phyloP scores from a whole-genome alignment of 1,284 basidiomycete species.

The Somion occarium region DNA sequence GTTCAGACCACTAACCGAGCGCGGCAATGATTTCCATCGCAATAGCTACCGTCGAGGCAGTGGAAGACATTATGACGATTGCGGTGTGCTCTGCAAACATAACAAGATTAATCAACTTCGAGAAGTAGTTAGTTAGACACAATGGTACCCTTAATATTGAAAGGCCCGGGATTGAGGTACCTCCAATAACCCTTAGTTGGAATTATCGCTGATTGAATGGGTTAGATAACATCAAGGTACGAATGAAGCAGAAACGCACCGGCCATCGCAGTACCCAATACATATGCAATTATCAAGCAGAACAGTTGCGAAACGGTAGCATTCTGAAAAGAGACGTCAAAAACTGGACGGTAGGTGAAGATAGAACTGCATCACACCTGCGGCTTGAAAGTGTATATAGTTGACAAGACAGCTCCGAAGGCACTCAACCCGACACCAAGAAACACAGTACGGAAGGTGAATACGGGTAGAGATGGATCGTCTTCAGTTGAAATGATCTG shows the following conservation, averaged over 20 bases:
- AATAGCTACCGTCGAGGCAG: conserved; percentile 59
- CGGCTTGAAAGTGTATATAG: conserved; percentile 65
- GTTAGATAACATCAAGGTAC: conserved; percentile 24
- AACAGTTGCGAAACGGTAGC: conserved; percentile 50
- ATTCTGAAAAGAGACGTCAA: conserved; percentile 39
- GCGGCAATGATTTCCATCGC: conserved; percentile 66
- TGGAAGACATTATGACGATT: conserved; percentile 65
- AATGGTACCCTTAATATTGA: conserved; percentile 47
- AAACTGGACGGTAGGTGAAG: too few species aligned
- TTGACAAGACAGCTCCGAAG: conserved; percentile 52
- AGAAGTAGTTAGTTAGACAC: background rate
- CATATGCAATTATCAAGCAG: conserved; percentile 58
- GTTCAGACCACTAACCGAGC: conserved; percentile 36
- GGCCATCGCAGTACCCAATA: conserved; percentile 50
- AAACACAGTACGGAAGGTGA: conserved; percentile 55
- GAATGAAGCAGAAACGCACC: conserved; percentile 22
- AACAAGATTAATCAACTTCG: conserved; percentile 22
- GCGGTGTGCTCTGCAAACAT: conserved; percentile 46
- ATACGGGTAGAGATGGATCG: conserved; percentile 49
- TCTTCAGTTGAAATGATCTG: conserved; percentile 50
- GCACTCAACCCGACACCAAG: conserved; percentile 58
- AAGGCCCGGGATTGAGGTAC: conserved; percentile 53
- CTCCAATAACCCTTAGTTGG: conserved; percentile 44
- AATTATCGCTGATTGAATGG: conserved; percentile 33
- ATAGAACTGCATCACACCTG: conserved; percentile 17